These are phyloP conservation scores for Yamadazyma kanchanaburiensis DNA, from an alignment of 1,139 yeast species.

Conservation along the genomic window DNA sequence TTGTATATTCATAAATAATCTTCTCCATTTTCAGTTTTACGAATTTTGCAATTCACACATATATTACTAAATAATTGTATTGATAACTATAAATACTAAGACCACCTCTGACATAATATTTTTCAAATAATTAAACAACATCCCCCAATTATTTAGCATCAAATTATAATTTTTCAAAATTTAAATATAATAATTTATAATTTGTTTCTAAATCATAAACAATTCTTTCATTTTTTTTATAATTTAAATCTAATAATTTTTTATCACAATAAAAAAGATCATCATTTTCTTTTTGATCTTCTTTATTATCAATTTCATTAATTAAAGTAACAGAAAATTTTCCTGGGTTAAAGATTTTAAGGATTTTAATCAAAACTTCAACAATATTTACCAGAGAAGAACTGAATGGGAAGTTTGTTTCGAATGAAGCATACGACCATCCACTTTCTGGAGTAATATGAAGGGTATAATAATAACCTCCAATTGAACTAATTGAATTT, in stretches of 20 bases:
- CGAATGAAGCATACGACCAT: constrained; percentile 96
- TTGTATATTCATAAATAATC: no score
- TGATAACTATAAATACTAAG: constrained; percentile 10
- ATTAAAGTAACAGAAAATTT: constrained; percentile 74
- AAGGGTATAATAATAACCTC: constrained; percentile 74
- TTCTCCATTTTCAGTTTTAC: no score
- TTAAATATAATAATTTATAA: constrained; percentile 46
- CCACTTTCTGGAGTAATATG: constrained; percentile 94
- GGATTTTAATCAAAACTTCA: constrained; percentile 54
- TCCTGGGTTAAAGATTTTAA: constrained; percentile 68
- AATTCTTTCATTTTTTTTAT: constrained; percentile 64
- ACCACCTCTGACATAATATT: constrained; percentile 16
- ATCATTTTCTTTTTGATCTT: constrained; percentile 10
- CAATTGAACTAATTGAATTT: constrained; percentile 62
- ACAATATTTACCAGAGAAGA: constrained; percentile 37
- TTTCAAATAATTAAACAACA: constrained; percentile 8
- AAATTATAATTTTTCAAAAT: constrained; percentile 27
- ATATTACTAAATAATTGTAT: no score
- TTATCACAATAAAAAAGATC: constrained; percentile 31
- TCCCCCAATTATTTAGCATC: constrained; percentile 14
- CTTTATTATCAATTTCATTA: constrained; percentile 25
- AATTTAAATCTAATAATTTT: constrained; percentile 43
- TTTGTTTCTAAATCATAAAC: constrained; percentile 61
- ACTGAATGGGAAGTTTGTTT: constrained; percentile 68
- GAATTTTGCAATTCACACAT: no score